Conservation (phyloP, 2,329 filamentous ascomycete genomes). For the Penicillium corylophilum region DNA sequence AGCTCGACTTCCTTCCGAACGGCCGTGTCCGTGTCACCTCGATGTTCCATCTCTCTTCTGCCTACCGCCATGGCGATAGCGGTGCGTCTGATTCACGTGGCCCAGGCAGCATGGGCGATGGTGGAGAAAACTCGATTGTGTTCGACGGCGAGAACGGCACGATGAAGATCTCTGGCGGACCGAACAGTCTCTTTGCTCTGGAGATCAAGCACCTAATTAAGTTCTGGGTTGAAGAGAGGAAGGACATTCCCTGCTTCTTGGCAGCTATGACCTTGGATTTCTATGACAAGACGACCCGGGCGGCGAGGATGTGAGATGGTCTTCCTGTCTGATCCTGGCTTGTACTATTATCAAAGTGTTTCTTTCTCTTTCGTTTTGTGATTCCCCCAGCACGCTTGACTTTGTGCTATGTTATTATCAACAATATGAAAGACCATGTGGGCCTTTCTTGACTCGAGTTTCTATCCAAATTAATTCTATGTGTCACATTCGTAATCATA, state of each 20-base stretch:
- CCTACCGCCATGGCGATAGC: slow-evolving; percentile 42
- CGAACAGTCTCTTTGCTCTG: slow-evolving; percentile 78
- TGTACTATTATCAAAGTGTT: background rate
- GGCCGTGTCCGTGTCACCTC: slow-evolving; percentile 90
- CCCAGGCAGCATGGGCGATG: slow-evolving; percentile 45
- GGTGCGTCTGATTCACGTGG: slow-evolving; percentile 57
- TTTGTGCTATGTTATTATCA: slow-evolving; percentile 24
- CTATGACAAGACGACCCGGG: slow-evolving; percentile 63
- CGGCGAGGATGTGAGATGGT: slow-evolving; percentile 33
- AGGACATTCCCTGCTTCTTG: slow-evolving; percentile 89
- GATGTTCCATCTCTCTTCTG: slow-evolving; percentile 71
- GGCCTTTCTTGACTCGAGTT: background rate
- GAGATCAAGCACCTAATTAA: slow-evolving; percentile 84
- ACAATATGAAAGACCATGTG: background rate
- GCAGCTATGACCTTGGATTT: slow-evolving; percentile 91
- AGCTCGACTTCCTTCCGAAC: slow-evolving; percentile 93
- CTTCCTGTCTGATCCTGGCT: background rate
- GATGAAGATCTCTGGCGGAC: slow-evolving; percentile 95
- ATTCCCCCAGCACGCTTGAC: background rate
- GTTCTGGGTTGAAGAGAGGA: slow-evolving; percentile 93
- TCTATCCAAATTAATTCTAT: too few relatives aligned
- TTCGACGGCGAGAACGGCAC: slow-evolving; percentile 93
- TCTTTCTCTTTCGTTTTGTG: background rate
- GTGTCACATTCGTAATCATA: too few relatives aligned
- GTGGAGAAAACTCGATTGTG: slow-evolving; percentile 61